phyloP scores from a whole-genome alignment of 108 stramenopile genomes.

The Seminavis robusta region DNA sequence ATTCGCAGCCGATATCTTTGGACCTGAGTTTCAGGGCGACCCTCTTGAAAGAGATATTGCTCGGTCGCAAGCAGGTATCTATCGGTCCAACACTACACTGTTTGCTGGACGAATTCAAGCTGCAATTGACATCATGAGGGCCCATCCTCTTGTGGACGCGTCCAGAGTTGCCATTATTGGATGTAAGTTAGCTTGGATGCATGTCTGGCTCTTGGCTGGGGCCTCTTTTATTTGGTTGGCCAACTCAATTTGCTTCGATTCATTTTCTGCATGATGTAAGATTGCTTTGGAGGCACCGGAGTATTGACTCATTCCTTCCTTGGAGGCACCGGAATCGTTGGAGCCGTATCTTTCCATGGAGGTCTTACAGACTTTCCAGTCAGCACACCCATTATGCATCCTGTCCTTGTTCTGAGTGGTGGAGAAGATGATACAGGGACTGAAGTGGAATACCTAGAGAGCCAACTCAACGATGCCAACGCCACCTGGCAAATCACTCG shows the following conservation, averaged over 20 bases:
- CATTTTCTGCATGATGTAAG: not conserved
- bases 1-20: conserved; percentile 50
- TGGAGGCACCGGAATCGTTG: conserved; percentile 17
- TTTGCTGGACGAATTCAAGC: conserved; percentile 33
- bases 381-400: conserved; percentile 4
- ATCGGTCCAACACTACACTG: conserved; percentile 23
- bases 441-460: conserved; percentile 20
- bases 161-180: conserved; percentile 33
- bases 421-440: conserved; percentile 31
- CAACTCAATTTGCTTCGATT: conserved; percentile 25
- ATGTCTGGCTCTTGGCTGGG: too few species aligned
- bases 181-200: too few species aligned
- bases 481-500: conserved; percentile 44
- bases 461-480: conserved; percentile 10
- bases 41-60: not conserved
- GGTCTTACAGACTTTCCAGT: conserved; percentile 12
- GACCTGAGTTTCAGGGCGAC: conserved; percentile 15
- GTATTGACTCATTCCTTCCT: conserved; percentile 24
- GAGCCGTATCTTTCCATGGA: conserved; percentile 36
- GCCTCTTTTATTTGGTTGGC: too few species aligned
- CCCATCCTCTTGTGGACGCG: conserved; percentile 20
- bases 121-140: conserved; percentile 30
- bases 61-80: conserved; percentile 11
- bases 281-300: conserved; percentile 38
- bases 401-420: conserved; percentile 32